These are phyloP conservation scores for Capsella bursapastoris DNA, from an alignment of 345 rosid genomes.

Conservation along the genomic window DNA sequence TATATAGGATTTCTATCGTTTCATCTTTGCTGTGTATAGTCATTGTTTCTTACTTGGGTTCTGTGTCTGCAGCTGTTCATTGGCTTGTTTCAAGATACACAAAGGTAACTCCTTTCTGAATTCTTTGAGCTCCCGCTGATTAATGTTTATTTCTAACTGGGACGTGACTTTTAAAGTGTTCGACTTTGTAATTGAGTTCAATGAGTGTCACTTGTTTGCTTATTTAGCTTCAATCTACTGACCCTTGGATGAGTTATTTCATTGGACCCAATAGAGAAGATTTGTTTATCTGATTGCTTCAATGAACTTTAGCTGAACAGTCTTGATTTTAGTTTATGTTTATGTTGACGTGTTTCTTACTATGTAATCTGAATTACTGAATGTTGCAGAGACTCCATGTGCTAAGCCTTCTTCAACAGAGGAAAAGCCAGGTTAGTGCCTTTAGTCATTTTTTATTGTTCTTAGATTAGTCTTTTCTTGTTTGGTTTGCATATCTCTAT, in stretches of 20 bases:
- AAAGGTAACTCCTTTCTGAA: conserved; percentile 43
- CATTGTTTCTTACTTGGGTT: conserved; percentile 22
- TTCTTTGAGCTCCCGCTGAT: not conserved
- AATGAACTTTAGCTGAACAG: not conserved
- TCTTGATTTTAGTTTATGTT: not conserved
- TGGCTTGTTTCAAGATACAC: conserved; percentile 56
- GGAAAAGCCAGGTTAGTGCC: conserved; percentile 55
- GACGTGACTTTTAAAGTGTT: conserved; percentile 21
- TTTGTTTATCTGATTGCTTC: not conserved
- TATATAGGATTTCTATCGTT: not conserved
- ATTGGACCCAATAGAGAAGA: not conserved
- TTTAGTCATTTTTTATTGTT: not conserved
- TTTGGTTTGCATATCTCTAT: conserved; percentile 20
- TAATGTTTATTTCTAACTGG: not conserved
- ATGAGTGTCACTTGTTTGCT: not conserved
- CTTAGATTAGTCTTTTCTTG: conserved; percentile 7
- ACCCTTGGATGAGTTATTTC: not conserved
- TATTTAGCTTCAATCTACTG: not conserved
- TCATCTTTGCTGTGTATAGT: not conserved
- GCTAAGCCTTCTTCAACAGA: conserved; percentile 50
- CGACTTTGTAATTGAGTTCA: conserved; percentile 7
- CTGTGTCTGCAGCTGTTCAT: conserved; percentile 65
- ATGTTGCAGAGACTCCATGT: conserved; percentile 81
- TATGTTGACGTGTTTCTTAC: not conserved
- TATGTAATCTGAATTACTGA: conserved; percentile 25